Evolutionary conservation across 352 stramenopile species (phyloP).

Genomic region (Phytopythium montanum): DNA sequence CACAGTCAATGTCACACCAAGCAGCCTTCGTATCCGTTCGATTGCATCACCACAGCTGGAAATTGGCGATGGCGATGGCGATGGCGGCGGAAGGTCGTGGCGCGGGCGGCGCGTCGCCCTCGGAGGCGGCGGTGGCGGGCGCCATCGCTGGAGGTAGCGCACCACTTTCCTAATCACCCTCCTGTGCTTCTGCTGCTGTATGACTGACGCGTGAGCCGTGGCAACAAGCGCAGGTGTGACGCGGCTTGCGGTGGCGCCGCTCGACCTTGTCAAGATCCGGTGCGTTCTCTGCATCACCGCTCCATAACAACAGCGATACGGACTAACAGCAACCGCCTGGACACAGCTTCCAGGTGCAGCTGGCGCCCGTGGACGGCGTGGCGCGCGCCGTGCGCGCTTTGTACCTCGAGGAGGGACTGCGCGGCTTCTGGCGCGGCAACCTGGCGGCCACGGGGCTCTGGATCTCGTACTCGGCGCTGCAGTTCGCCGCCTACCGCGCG

Average conservation of each 20-base stretch:
- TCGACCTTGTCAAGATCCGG: conserved; percentile 81
- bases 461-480: conserved; percentile 78
- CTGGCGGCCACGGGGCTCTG: conserved; percentile 71
- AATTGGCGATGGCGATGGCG: background rate
- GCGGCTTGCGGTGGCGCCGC: conserved; percentile 64
- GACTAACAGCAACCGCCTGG: too few species aligned
- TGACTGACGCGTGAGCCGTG: background rate
- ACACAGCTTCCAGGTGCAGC: conserved; percentile 64
- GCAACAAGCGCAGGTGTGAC: conserved; percentile 31
- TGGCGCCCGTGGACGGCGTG: conserved; percentile 41
- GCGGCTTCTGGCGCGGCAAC: conserved; percentile 84
- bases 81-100: background rate
- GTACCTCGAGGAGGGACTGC: conserved; percentile 74
- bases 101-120: conserved; percentile 21
- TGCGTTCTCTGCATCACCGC: background rate
- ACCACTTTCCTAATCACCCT: too few species aligned
- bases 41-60: too few species aligned
- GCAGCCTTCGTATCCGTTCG: background rate
- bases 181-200: background rate
- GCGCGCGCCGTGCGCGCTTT: conserved; percentile 60
- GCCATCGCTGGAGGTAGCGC: conserved; percentile 52
- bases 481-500: conserved; percentile 69
- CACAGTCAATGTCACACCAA: too few species aligned
- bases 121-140: conserved; percentile 53
- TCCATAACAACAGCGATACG: too few species aligned